Percentiles rank a stretch among this genome's conserved stretches.
Evolutionary conservation across 2,329 filamentous ascomycete species (phyloP).

Genomic region (Tolypocladium tropicale): DNA sequence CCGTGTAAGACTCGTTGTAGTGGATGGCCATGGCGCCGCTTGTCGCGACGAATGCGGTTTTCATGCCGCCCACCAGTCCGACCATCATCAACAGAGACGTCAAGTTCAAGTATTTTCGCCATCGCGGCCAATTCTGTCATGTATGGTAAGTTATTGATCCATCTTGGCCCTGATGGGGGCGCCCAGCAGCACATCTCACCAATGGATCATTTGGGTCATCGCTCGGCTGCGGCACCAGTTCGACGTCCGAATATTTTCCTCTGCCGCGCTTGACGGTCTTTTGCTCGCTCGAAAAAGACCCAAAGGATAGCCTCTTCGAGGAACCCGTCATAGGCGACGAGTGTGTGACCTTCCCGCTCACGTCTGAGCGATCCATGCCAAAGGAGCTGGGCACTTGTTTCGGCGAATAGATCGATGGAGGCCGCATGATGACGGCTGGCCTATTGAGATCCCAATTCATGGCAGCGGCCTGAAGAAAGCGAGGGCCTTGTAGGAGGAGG

Average conservation of each 20-base stretch:
- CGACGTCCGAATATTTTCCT: slow-evolving; percentile 30
- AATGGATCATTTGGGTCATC: slow-evolving; percentile 43
- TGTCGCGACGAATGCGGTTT: slow-evolving; percentile 41
- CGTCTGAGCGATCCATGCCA: not conserved
- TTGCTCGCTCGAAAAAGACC: slow-evolving; percentile 7
- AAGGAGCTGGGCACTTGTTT: slow-evolving; percentile 1
- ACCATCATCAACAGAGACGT: slow-evolving; percentile 34
- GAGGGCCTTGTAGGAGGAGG: not conserved
- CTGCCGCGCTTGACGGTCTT: slow-evolving; percentile 36
- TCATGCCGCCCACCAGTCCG: slow-evolving; percentile 38
- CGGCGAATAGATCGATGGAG: slow-evolving; percentile 4
- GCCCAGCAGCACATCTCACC: slow-evolving; percentile 22
- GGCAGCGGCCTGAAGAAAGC: not conserved
- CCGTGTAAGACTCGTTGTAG: slow-evolving; percentile 35
- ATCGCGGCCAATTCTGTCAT: slow-evolving; percentile 42
- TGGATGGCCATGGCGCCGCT: slow-evolving; percentile 31
- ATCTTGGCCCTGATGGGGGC: not conserved
- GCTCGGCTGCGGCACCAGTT: slow-evolving; percentile 45
- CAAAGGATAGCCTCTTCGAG: slow-evolving; percentile 5
- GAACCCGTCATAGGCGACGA: slow-evolving; percentile 5
- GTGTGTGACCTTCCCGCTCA: not conserved
- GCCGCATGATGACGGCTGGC: not conserved
- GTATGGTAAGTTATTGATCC: not conserved
- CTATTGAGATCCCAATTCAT: slow-evolving; percentile 4
- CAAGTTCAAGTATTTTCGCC: slow-evolving; percentile 41